Evolutionary conservation across 495 filamentous ascomycete genomes (phyloP), one percentile per base, ranked within the genome.

Genomic region (Aspergillus asperescens): DNA sequence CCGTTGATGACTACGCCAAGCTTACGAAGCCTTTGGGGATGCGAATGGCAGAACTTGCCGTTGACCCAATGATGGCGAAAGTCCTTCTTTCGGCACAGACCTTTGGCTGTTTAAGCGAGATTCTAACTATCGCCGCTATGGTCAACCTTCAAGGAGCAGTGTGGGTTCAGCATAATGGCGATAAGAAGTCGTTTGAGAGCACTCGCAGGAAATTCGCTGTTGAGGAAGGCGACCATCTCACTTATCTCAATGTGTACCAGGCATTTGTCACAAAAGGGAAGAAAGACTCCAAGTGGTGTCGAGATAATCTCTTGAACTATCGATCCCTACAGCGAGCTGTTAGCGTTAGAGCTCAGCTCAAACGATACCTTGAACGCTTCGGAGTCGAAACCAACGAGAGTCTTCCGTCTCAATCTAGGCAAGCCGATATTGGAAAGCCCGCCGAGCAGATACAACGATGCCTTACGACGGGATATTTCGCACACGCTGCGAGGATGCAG

Each of bases 11-110:
- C 50, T 90, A 96, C 60, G 91, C 90, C 24, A 94, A 90, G 64
- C 84, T 98, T 42, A 97, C 92, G 12, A 85, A 81, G 48, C 92
- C 93, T 0, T 72, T 95, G 20, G 93, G 94, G 1, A 72, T 80
- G 45, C 81, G 92, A 43, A 96, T 99, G 90, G 93, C 94, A 7
- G 94, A 97, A 68, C 77, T 99, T 53, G 86, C 91, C 0, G 81
- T 97, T 13, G 90, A 96, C 58, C 94, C 94, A 1, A 96, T 96
- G 91, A 91, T 96, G 83, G 88, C 83, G 12, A 95, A 92, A 66
- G 90, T 88, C 6, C 78, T 96, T 7, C 81, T 96, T 13, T 80
- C 82, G n/a, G 88, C 89, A 1, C 70, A 82, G 2, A 72, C 75
- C 13, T 93, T 95, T 67, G 76, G 76, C 24, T 96, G 91, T 62